Evolutionary conservation across 1,139 yeast genomes (phyloP).

Genomic region (Debaryomycetaceae sp.): DNA sequence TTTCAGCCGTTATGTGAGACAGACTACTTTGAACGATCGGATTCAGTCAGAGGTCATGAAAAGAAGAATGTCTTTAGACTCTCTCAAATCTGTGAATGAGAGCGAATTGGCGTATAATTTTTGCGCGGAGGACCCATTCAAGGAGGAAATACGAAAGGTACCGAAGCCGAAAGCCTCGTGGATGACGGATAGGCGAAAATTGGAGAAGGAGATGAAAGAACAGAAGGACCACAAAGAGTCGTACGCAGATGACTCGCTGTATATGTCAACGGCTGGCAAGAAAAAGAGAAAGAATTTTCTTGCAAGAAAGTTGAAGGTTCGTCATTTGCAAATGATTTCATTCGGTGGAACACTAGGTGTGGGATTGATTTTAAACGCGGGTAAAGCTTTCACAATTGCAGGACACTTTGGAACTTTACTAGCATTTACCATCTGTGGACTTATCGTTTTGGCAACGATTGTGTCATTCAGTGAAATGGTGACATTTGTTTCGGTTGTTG

Average conservation of each 20-base stretch:
- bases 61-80: conserved; percentile 11
- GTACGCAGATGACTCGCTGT: conserved; percentile 3
- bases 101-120: conserved; percentile 23
- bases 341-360: conserved; percentile 83
- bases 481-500: conserved; percentile 75
- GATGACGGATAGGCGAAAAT: conserved; percentile 6
- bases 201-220: conserved; percentile 7
- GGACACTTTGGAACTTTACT: conserved; percentile 81
- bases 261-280: conserved; percentile 2
- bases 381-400: conserved; percentile 70
- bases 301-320: conserved; percentile 57
- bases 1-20: conserved; percentile 31
- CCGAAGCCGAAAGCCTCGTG: conserved; percentile 1
- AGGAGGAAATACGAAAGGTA: neutral
- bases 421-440: conserved; percentile 67
- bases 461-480: conserved; percentile 84
- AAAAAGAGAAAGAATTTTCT: conserved; percentile 11
- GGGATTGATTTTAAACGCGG: conserved; percentile 74
- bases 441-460: conserved; percentile 66
- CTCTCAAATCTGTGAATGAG: conserved; percentile 27
- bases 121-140: conserved; percentile 7
- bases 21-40: conserved; percentile 33
- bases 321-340: conserved; percentile 80
- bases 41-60: conserved; percentile 20
- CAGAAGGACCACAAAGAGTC: conserved; percentile 3